These are phyloP conservation scores for Lactarius psammicola DNA, from an alignment of 768 basidiomycete species.

Conservation along the genomic window DNA sequence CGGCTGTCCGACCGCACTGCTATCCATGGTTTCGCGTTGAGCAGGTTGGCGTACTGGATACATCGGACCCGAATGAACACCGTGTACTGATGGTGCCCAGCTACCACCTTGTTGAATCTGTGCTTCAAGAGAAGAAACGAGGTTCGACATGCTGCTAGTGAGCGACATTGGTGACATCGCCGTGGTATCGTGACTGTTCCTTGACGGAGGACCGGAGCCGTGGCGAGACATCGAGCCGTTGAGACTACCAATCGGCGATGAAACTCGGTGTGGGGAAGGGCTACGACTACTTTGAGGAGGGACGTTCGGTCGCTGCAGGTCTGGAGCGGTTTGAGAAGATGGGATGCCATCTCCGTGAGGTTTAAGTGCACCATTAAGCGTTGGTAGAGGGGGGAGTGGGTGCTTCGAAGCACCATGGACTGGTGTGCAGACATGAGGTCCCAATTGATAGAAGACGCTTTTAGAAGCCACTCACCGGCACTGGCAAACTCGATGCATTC, in stretches of 20 bases:
- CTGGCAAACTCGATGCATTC: constrained; percentile 85
- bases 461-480: constrained; percentile 51
- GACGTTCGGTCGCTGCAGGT: constrained; percentile 14
- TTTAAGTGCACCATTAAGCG: constrained; percentile 35
- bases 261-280: constrained; percentile 30
- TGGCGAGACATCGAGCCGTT: constrained; percentile 1
- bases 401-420: constrained; percentile 49
- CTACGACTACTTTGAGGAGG: constrained; percentile 23
- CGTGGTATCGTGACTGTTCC: constrained; percentile 18
- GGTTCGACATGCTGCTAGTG: constrained; percentile 30
- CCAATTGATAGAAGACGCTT: not conserved
- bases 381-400: constrained; percentile 66
- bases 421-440: constrained; percentile 2
- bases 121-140: constrained; percentile 33
- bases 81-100: constrained; percentile 29
- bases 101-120: constrained; percentile 35
- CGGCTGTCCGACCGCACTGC: not conserved
- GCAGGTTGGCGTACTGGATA: constrained; percentile 34
- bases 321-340: constrained; percentile 28
- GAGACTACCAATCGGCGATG: constrained; percentile 26
- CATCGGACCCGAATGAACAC: constrained; percentile 23
- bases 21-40: constrained; percentile 16
- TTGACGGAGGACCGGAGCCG: constrained; percentile 21
- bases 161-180: constrained; percentile 13
- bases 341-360: constrained; percentile 13